Evolutionary conservation across 441 rosid genomes (phyloP), one percentile per base, ranked within the genome.

Genomic region (Populus tomentosa): DNA sequence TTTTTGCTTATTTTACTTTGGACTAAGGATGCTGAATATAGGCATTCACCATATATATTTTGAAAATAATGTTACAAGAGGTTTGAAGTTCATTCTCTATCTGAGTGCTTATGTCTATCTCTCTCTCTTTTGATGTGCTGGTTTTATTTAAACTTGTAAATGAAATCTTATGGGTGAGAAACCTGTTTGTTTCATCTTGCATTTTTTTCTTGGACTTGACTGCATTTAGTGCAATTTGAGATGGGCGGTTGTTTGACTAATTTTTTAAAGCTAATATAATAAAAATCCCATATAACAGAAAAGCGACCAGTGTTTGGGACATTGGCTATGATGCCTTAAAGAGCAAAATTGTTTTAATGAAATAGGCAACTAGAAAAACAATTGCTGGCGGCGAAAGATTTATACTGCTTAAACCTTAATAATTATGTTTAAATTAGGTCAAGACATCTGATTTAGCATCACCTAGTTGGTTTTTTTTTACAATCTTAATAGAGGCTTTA

Each of bases 201-300:
- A 30, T 13, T 70, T 75, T 33, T 40, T 69, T 21, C 70, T 42
- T 16, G 3, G 35, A 30, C 67, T 35, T 53, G 61, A 53, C 61
- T 53, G 21, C n/a, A 5, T 53, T 53, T 16, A 53, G 61, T 18
- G 67, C 66, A 18, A 65, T 66, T 65, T 64, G 28, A 65, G 7
- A n/a, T 65, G 63, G 21, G 61, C n/a, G 40, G 67, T 53, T 75
- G 21, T 67, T 38, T 67, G 72, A 24, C 75, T 62, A 61, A 11
- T 30, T 30, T 30, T 30, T 30, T 30, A 3, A 30, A 30, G 32
- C 32, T 30, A 30, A 30, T 30, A 30, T 14, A 21, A 40, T 30
- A 30, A 30, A 30, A 30, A 30, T 30, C 32, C n/a, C 16, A 21
- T 73, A 42, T 42, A 18, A 50, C 42, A 9, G 46, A 40, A 66